Evolutionary conservation across 2,329 filamentous ascomycete species (phyloP), one percentile per base, ranked within the genome.

Genomic region (Talaromyces sp.): DNA sequence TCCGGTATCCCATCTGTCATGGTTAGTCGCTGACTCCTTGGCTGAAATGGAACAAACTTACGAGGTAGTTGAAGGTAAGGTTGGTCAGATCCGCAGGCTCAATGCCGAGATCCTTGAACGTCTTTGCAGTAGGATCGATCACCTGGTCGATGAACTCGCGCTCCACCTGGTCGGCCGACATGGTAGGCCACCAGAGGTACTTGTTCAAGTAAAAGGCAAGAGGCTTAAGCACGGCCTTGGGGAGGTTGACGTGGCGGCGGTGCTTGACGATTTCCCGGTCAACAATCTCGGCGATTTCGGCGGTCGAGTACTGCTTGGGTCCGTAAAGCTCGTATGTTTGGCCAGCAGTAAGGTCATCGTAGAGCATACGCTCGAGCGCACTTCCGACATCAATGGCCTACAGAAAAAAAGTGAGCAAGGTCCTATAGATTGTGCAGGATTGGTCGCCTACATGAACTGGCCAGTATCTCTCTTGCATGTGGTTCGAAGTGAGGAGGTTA

Each of bases 271-370:
- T 97, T 81, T 99, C 95, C 67, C 85, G 87, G 81, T 97, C 92
- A 57, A 98, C 93, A 67, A 98, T 77, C 70, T 90, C 86, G 56
- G 90, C 89, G 68, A 99, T 92, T 77, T 98, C 90, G 40, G 85
- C 87, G 72, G 92, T 92, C 65, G 88, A 92, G 83, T 98, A 98
- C 73, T 96, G 86, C 78, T 89, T 95, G 53, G 95, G 94, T 2
- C 95, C 95, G 77, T 92, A 96, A 16, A 99, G 88, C 80, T 99
- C 95, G 71, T 85, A 99, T 0, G 94, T 99, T 79, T 98, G 88
- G 9, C 89, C 89, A 8, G 90, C 92, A 18, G 95, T 98, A 72
- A 79, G 89, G 77, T 99, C 95, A 72, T 98, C 93, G 73, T 92
- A 89, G 62, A 92, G 84, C 86, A 99, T 97, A 69, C 85, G 82